Evolutionary conservation across 1,139 yeast genomes (phyloP).

Genomic region (Neolecta irregularis): DNA sequence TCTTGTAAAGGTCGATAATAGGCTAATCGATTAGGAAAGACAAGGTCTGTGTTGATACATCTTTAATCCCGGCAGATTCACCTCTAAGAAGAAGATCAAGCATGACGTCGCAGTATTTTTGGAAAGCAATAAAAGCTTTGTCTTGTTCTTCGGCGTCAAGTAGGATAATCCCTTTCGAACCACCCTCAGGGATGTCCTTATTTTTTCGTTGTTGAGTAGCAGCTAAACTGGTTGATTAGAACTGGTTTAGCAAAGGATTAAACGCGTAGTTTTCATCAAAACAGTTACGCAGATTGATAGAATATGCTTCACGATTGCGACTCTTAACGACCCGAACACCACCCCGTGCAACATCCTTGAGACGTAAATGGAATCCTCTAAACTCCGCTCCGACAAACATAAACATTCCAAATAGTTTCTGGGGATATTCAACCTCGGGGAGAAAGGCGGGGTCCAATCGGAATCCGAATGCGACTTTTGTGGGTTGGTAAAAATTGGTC

Average conservation of each 20-base stretch:
- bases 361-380: slow-evolving; percentile 93
- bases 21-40: too few species aligned
- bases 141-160: slow-evolving; percentile 65
- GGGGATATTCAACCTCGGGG: slow-evolving; percentile 77
- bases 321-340: slow-evolving; percentile 93
- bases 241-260: too few species aligned
- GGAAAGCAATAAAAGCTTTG: slow-evolving; percentile 72
- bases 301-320: slow-evolving; percentile 71
- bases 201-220: slow-evolving; percentile 92
- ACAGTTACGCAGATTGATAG: slow-evolving; percentile 69
- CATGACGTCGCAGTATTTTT: slow-evolving; percentile 81
- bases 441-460: slow-evolving; percentile 75
- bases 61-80: slow-evolving; percentile 63
- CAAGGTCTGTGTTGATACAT: too few species aligned
- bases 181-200: slow-evolving; percentile 98
- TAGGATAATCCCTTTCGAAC: slow-evolving; percentile 91
- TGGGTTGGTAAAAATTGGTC: slow-evolving; percentile 85
- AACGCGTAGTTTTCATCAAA: slow-evolving; percentile 95
- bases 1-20: slow-evolving; percentile 71
- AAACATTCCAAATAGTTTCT: slow-evolving; percentile 86
- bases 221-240: too few species aligned
- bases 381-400: slow-evolving; percentile 92
- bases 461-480: slow-evolving; percentile 90
- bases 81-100: slow-evolving; percentile 70
- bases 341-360: slow-evolving; percentile 95